Evolutionary conservation across 169 alveolate species (phyloP), one percentile per base, ranked within the genome.

Genomic region (Plasmodium gonderi): DNA sequence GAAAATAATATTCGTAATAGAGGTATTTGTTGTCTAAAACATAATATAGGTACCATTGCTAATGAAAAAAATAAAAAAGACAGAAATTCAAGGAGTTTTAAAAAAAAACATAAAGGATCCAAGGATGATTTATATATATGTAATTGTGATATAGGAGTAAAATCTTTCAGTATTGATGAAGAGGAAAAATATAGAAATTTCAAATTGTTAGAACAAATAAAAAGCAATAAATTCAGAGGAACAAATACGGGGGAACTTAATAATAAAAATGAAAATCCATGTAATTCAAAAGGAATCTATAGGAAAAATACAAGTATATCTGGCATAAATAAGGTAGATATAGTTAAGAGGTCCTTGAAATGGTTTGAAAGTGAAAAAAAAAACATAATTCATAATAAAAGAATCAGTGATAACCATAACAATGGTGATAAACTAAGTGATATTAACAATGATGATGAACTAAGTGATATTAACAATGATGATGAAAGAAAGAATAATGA

Each of bases 161-260:
- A 82, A 20, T 29, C 31, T 23, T 82, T 82, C 40, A 69, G 26
- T 44, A 82, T 82, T 44, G 83, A 82, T 82, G 92, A 82, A 72
- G 64, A 69, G 64, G 83, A 82, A 74, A 82, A 74, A 68, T 36
- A 49, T 29, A 23, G 20, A 11, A 82, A 82, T 68, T 68, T 82
- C 33, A 82, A 69, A 82, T 82, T 82, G 60, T 82, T 82, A 72
- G 82, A 82, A 47, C 92, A 69, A 69, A 82, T 82, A 72, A 47
- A 69, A 74, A 82, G 60, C 20, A 38, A 69, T 42, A 72, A 82
- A 20, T 40, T 68, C 40, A 33, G 3, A 36, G 74, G 40, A 31
- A 40, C 36, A 82, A 33, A 82, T 60, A 72, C n/a, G 49, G 60
- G 17, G 29, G 33, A 60, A 45, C 23, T 26, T 54, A 54, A 47